Percentiles rank a stretch among this genome's conserved stretches.
phyloP scores from a whole-genome alignment of 1,139 yeast species.

The Geotrichum carabidarum region DNA sequence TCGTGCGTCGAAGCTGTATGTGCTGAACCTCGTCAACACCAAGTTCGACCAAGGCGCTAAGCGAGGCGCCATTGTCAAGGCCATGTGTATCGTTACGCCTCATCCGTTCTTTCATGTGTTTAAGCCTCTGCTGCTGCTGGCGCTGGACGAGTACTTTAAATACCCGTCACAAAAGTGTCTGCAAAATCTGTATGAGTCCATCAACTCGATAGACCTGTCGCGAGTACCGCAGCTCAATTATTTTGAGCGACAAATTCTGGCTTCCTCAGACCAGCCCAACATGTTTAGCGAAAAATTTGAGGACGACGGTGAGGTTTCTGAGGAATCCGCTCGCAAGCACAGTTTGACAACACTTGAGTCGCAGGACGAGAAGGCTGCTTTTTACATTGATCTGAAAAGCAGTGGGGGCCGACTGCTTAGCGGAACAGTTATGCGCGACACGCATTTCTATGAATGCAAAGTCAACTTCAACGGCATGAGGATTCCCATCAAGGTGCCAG shows the following conservation, averaged over 20 bases:
- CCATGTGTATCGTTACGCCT: slow-evolving; percentile 51
- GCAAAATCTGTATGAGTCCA: slow-evolving; percentile 38
- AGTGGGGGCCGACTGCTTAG: slow-evolving; percentile 21
- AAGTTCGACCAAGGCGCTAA: slow-evolving; percentile 40
- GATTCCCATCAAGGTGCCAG: slow-evolving; percentile 33
- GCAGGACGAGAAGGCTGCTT: neutral
- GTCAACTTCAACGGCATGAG: slow-evolving; percentile 33
- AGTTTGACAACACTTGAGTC: slow-evolving; percentile 1
- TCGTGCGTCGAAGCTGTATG: slow-evolving; percentile 45
- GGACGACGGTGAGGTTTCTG: slow-evolving; percentile 4
- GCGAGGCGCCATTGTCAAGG: slow-evolving; percentile 54
- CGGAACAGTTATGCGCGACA: slow-evolving; percentile 28
- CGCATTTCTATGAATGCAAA: slow-evolving; percentile 36
- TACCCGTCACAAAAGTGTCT: slow-evolving; percentile 31
- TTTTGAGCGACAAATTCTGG: slow-evolving; percentile 34
- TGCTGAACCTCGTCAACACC: slow-evolving; percentile 54
- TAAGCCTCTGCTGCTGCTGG: slow-evolving; percentile 52
- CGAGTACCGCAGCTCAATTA: slow-evolving; percentile 33
- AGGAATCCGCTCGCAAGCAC: neutral
- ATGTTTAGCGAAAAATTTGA: slow-evolving; percentile 34
- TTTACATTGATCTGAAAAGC: slow-evolving; percentile 32
- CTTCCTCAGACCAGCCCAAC: slow-evolving; percentile 30
- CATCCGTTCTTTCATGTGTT: slow-evolving; percentile 52
- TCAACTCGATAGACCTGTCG: slow-evolving; percentile 38
- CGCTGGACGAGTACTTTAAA: slow-evolving; percentile 45